Conservation (phyloP, 306 rosid genomes). For the Pyrus communis region DNA sequence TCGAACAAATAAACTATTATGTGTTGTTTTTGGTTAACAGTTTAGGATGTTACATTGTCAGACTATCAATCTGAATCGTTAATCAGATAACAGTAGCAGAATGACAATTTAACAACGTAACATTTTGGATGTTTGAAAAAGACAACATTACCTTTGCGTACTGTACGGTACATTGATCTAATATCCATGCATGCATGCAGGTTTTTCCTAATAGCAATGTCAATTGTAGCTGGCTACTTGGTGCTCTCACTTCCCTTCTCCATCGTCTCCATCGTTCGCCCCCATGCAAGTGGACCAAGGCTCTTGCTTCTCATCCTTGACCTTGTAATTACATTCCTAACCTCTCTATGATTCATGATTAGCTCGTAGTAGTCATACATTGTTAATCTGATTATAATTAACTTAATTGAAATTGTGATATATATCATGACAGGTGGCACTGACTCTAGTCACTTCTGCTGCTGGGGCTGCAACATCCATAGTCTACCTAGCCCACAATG, state of each 20-base stretch:
- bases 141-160: neutral
- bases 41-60: neutral
- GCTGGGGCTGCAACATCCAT: conserved; percentile 69
- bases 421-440: neutral
- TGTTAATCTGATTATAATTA: neutral
- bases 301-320: conserved; percentile 68
- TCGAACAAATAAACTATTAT: neutral
- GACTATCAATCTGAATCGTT: neutral
- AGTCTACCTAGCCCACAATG: conserved; percentile 82
- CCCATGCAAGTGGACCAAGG: conserved; percentile 55
- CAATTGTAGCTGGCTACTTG: conserved; percentile 69
- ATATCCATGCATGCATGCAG: conserved; percentile 32
- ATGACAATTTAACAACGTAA: neutral
- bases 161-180: neutral
- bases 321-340: conserved; percentile 33
- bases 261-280: conserved; percentile 59
- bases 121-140: neutral
- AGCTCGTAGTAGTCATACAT: neutral
- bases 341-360: neutral
- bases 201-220: conserved; percentile 76
- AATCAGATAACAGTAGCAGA: neutral
- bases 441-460: conserved; percentile 25
- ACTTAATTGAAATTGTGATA: neutral
- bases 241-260: conserved; percentile 83
- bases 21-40: neutral